Evolutionary conservation across 2,329 filamentous ascomycete genomes (phyloP), one percentile per base, ranked within the genome.

Genomic region (Xylariaceae sp.): DNA sequence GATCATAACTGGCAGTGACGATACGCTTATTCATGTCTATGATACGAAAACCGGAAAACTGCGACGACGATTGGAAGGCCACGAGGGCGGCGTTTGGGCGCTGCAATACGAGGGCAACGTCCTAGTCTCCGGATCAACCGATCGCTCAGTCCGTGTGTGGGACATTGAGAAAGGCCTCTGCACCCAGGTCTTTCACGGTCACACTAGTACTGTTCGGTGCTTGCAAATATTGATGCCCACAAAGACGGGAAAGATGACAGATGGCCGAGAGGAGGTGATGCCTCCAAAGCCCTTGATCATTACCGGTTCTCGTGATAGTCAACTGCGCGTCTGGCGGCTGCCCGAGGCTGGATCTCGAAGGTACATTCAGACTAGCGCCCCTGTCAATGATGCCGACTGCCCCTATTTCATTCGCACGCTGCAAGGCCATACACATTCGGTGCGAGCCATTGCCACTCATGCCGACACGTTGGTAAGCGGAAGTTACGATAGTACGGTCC

Each of bases 141-240:
- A 99, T 74, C 83, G 94, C 51, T 96, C 94, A 9, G 94, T 99
- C n/a, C 87, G 94, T n/a, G 93, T 99, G 0, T 99, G 94, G 94
- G 93, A 99, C 72, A 97, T 99, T 64, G 91, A 96, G 70, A 88
- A 88, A 68, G 94, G 92, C 0, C 84, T 89, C 51, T 97, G 93
- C 73, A 93, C 92, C 9, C 94, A 99, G 72, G 88, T 96, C 0
- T 99, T 99, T 72, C 92, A 97, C 71, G 95, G 94, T 0, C 94
- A 99, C 72, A 99, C 94, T 8, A 97, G 93, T 48, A 99, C 94
- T 11, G 94, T 99, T 2, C 88, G 94, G 64, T 99, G 94, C 71
- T 78, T 99, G 61, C 92, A 97, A 71, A 97, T 99, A 58, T 79
- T 99, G 49, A 88, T 96, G 81, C 92, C 94, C 0, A 87, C 88